Base-by-base conservation (phyloP, 2,329 filamentous ascomycete species). In the Cladosporium velox region DNA sequence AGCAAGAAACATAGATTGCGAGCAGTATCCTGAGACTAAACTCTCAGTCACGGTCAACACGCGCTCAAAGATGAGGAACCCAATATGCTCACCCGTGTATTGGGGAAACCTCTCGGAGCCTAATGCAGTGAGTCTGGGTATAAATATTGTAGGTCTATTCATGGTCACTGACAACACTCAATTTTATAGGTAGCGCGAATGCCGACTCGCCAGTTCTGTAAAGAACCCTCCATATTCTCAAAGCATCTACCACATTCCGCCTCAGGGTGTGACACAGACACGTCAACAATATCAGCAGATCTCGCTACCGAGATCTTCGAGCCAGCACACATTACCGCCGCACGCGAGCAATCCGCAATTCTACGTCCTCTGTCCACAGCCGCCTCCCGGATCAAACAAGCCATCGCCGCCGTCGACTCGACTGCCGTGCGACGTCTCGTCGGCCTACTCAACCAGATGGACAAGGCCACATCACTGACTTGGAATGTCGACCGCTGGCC, bases 401-500 rank as follows among this genome's bases (percentile, higher is more conserved):
- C 66, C 24, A 66, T 65, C 28, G 38, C 26, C 11, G 59, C 62
- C 11, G 64, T 67, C 15, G 66, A 67, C 51, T 63, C 61, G 34
- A 52, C 51, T 11, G 66, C 66, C 47, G 64, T 67, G n/a, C 57
- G 66, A 7, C 66, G 66, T 11, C 55, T 67, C 18, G 66, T 66
- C 18, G 62, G 64, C 52, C 34, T 67, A 6, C 41, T 67, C 32
- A 51, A 66, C 14, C 66, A 66, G 18, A 65, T 67, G 57, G 47
- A 64, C 30, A 59, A 66, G n/a, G 55, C 63, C 15, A 67, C 51
- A 3, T 62, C 60, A 11, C 49, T 66, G 38, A 68, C 64, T 3
- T 68, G 66, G 64, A 64, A 66, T 32, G 66, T 68, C 64, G 49
- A 66, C 47, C 49, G 66, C 26, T 68, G 64, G 65, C 65, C 66